A percentile compares a stretch with the other conserved stretches of the same genome.
Conservation (phyloP, 1,284 basidiomycete genomes). For the Puccinia novopanici region DNA sequence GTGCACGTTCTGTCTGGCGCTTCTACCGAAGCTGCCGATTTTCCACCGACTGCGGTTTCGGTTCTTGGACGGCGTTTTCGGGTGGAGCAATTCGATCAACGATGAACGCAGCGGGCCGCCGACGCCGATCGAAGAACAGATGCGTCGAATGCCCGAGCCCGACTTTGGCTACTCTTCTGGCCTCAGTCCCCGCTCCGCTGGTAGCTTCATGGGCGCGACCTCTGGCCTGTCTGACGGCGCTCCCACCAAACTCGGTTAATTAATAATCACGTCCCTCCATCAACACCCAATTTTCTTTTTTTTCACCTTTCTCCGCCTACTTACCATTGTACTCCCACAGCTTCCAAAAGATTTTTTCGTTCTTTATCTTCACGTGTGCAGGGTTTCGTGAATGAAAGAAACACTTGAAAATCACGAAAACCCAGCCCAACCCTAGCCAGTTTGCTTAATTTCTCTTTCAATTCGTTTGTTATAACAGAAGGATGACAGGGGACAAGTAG, state of each 20-base stretch:
- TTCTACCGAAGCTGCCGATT: constrained; percentile 94
- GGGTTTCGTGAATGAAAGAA: neutral
- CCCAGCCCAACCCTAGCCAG: neutral
- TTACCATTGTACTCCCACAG: neutral
- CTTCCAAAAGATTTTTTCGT: neutral
- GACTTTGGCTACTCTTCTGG: constrained; percentile 27
- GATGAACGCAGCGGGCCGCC: constrained; percentile 47
- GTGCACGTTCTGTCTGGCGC: constrained; percentile 74
- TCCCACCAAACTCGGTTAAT: neutral
- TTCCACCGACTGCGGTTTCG: constrained; percentile 62
- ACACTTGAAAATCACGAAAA: neutral
- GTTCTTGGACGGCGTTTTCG: constrained; percentile 51
- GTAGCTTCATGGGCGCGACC: constrained; percentile 7
- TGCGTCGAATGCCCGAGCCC: constrained; percentile 36
- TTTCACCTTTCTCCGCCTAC: neutral
- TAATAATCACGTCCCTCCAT: neutral
- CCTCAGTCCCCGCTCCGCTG: constrained; percentile 16
- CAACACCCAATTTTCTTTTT: too few species aligned
- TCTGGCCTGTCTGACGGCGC: neutral
- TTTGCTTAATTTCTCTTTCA: neutral
- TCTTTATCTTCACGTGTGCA: neutral
- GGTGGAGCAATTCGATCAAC: constrained; percentile 43
- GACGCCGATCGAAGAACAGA: constrained; percentile 49
- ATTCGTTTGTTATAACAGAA: neutral
- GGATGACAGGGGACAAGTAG: neutral